Conservation (phyloP, 2,329 filamentous ascomycete species). For the Pleomassaria siparia region DNA sequence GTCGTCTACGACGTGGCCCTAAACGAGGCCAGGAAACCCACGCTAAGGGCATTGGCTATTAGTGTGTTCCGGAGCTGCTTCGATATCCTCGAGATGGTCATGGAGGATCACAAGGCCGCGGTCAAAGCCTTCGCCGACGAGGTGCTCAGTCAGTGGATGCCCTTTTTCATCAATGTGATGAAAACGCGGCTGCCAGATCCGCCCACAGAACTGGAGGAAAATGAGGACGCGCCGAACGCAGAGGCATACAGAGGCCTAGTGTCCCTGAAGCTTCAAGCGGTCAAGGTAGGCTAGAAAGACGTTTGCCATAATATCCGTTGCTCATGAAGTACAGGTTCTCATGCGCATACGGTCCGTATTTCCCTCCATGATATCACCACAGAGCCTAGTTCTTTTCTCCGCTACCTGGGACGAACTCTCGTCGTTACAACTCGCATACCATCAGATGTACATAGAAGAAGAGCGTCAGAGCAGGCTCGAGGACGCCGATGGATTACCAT, state of each 20-base stretch:
- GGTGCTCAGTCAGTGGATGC: conserved; percentile 79
- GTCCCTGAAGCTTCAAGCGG: conserved; percentile 87
- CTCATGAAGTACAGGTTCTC: conserved; percentile 61
- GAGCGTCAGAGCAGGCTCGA: conserved; percentile 86
- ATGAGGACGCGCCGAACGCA: conserved; percentile 56
- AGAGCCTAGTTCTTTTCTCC: conserved; percentile 80
- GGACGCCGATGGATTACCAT: conserved; percentile 87
- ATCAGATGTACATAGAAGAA: conserved; percentile 80
- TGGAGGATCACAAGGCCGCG: conserved; percentile 84
- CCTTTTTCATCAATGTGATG: conserved; percentile 81
- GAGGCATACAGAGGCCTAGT: conserved; percentile 79
- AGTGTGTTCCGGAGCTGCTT: conserved; percentile 90
- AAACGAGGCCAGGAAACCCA: conserved; percentile 71
- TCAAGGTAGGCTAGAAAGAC: conserved; percentile 61
- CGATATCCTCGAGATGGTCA: conserved; percentile 93
- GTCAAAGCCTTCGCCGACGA: conserved; percentile 90
- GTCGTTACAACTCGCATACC: conserved; percentile 70
- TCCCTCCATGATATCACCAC: conserved; percentile 75
- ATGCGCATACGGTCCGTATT: conserved; percentile 88
- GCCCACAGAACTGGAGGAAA: conserved; percentile 60
- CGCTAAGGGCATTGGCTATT: conserved; percentile 80
- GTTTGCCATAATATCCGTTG: neutral
- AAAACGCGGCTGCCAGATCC: conserved; percentile 70
- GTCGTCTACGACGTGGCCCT: conserved; percentile 81
- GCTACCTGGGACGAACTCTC: conserved; percentile 88